phyloP scores from a whole-genome alignment of 2,329 filamentous ascomycete genomes.

The Fusarium nanum region DNA sequence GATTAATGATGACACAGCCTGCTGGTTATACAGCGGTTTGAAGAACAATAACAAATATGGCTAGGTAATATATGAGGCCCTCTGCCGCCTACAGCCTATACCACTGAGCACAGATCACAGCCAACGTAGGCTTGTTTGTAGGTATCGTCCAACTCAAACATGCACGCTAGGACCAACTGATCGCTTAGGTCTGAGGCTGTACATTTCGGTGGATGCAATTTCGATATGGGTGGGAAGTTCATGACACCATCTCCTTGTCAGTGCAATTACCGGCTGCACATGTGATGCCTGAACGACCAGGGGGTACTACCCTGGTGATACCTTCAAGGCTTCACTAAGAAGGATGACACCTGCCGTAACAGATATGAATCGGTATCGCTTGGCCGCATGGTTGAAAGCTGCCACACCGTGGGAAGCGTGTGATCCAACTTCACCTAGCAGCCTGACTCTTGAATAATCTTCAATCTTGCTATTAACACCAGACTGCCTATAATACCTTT shows the following conservation, averaged over 20 bases:
- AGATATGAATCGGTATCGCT: too few species aligned
- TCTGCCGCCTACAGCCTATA: too few species aligned
- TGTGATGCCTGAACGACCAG: neutral
- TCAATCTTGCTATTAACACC: neutral
- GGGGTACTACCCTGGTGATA: neutral
- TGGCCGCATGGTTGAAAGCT: neutral
- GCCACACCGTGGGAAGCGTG: neutral
- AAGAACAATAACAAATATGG: too few species aligned
- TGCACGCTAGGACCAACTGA: neutral
- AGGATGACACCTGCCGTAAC: neutral
- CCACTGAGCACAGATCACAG: too few species aligned
- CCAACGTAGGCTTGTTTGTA: too few species aligned
- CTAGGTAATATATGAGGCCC: too few species aligned
- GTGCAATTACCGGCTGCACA: neutral
- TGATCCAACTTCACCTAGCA: neutral
- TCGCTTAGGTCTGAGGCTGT: neutral
- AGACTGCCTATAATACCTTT: neutral
- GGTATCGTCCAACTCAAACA: too few species aligned
- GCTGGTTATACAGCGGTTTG: too few species aligned
- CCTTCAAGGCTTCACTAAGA: accelerated
- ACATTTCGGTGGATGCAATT: neutral
- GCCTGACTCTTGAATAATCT: neutral
- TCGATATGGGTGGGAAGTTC: neutral
- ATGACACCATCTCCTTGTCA: neutral
- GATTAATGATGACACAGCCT: too few species aligned